phyloP scores from a whole-genome alignment of 805 yeast genomes.

The Ogataea parapolymorpha region DNA sequence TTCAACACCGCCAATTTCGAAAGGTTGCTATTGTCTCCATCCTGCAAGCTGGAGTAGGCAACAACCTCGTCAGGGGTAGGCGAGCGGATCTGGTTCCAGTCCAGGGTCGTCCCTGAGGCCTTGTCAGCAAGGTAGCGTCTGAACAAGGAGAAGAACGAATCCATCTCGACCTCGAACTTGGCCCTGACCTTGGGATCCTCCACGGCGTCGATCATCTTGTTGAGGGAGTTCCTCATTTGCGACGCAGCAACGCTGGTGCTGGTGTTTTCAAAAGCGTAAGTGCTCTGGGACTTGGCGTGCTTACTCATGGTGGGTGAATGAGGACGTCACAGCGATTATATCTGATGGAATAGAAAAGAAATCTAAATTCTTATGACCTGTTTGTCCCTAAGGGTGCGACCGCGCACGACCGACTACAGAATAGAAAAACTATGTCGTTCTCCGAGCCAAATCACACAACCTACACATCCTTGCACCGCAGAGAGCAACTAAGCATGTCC shows the following conservation, averaged over 20 bases:
- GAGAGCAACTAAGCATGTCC: slow-evolving; percentile 31
- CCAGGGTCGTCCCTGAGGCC: slow-evolving; percentile 78
- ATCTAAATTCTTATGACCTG: slow-evolving; percentile 3
- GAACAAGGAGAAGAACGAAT: slow-evolving; percentile 86
- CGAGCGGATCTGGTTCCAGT: slow-evolving; percentile 95
- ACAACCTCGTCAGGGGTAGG: slow-evolving; percentile 90
- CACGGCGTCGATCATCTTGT: slow-evolving; percentile 83
- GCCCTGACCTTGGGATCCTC: slow-evolving; percentile 44
- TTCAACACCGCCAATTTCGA: slow-evolving; percentile 90
- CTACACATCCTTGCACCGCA: slow-evolving; percentile 9
- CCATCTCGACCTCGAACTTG: slow-evolving; percentile 87
- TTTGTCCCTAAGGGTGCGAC: slow-evolving; percentile 3
- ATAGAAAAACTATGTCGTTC: slow-evolving; percentile 2
- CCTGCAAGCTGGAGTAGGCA: slow-evolving; percentile 56
- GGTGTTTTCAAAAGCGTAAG: slow-evolving; percentile 90
- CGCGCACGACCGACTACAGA: slow-evolving; percentile 12
- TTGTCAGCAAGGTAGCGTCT: slow-evolving; percentile 89
- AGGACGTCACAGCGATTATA: background rate
- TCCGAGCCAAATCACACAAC: background rate
- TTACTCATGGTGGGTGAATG: slow-evolving; percentile 35
- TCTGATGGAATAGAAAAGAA: slow-evolving; percentile 2
- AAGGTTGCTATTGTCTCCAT: slow-evolving; percentile 44
- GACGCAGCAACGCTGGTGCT: slow-evolving; percentile 95
- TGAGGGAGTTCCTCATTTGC: slow-evolving; percentile 95
- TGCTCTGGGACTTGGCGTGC: slow-evolving; percentile 68